Evolutionary conservation across 192 early-diverging fungal genomes (phyloP), one percentile per base, ranked within the genome.

Genomic region (Rhizoclosmatium sp.): DNA sequence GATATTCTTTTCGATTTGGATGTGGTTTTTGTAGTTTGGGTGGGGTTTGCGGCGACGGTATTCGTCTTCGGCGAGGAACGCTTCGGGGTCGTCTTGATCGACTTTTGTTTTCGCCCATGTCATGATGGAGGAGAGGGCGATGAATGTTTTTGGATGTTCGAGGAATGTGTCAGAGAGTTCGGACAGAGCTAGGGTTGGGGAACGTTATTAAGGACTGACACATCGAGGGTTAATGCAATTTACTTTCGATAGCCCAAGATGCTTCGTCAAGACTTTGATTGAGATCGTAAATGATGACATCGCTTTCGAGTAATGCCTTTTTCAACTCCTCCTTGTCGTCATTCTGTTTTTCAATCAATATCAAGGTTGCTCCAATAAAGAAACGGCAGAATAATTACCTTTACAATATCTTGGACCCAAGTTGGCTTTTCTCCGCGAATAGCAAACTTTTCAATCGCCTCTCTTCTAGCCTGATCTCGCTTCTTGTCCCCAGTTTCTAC

Each of bases 51-150:
- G 67, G 40, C 89, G 80, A 10, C 90, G 83, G 65, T 86, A 91
- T 75, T 91, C 90, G 69, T 91, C 88, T 69, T 91, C 90, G 7
- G 85, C 79, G 10, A 91, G 62, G 44, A 82, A 82, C 2, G 85
- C 84, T 19, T 91, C 90, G 3, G 86, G 81, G 71, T 91, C 89
- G 48, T 91, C 89, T 62, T 86, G 82, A 61, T 91, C 90, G 2
- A 86, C 75, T 77, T 91, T 91, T 0, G 90, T 91, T 47, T 79
- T 75, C 3, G 85, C 88, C 90, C 90, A 91, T 16, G 90, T 91
- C 85, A 91, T 86, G 60, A 91, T 82, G 49, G 87, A 85, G 2
- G 90, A 88, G 10, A 91, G 41, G 4, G 79, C 88, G 67, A 91
- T 89, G 76, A 91, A 89, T 10, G 69, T 81, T 77, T 91, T 91